phyloP scores from a whole-genome alignment of 75 land plant species.

The Sequoiadendron giganteum region DNA sequence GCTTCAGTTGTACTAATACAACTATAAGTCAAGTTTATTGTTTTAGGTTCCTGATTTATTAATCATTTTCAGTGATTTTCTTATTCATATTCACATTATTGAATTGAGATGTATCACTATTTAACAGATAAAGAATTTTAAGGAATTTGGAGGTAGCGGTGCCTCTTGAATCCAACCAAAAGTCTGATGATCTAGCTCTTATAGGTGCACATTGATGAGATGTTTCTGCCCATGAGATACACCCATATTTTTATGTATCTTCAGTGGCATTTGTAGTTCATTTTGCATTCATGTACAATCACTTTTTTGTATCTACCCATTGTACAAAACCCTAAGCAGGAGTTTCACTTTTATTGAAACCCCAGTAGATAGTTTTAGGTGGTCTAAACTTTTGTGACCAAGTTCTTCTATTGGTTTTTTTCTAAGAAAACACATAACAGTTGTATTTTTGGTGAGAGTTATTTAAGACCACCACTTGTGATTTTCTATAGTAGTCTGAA shows the following conservation, averaged over 20 bases:
- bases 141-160: background rate
- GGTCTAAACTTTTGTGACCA: background rate
- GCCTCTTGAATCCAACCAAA: background rate
- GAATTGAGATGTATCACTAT: background rate
- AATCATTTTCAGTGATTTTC: background rate
- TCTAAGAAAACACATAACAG: background rate
- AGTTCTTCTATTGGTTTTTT: background rate
- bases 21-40: constrained; percentile 27
- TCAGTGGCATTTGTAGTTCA: background rate
- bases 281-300: background rate
- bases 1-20: constrained; percentile 68
- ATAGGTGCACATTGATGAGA: background rate
- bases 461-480: background rate
- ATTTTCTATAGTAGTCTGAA: background rate
- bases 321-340: background rate
- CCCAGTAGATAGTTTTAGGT: background rate
- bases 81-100: background rate
- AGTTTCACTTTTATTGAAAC: background rate
- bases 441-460: background rate
- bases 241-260: background rate
- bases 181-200: background rate
- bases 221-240: background rate
- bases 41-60: background rate
- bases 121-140: constrained; percentile 46
- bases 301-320: background rate